These are phyloP conservation scores for Magnusiomyces clavatus DNA, from an alignment of 1,139 yeast species.

Conservation along the genomic window DNA sequence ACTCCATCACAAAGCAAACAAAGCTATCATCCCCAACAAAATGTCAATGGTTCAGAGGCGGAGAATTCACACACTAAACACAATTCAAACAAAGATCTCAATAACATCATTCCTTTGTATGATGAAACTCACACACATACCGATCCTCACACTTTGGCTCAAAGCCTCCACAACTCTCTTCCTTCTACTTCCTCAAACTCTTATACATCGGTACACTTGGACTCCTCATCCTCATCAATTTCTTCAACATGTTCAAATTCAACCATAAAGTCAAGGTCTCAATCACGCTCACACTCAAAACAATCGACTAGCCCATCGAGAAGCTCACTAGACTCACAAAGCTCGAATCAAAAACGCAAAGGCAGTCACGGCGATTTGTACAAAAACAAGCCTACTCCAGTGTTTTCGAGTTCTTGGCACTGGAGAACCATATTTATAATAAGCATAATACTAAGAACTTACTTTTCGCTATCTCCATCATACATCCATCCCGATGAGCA, in stretches of 20 bases:
- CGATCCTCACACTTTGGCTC: too few species aligned
- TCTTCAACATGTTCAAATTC: not conserved
- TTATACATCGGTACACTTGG: too few species aligned
- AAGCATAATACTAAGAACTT: slow-evolving; percentile 42
- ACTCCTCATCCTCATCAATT: not conserved
- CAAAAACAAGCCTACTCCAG: not conserved
- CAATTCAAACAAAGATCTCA: too few species aligned
- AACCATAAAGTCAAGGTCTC: not conserved
- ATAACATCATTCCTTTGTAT: too few species aligned
- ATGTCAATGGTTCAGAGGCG: too few species aligned
- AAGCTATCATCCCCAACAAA: too few species aligned
- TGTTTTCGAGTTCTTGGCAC: slow-evolving; percentile 17
- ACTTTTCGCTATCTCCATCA: slow-evolving; percentile 61
- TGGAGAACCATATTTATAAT: slow-evolving; percentile 28
- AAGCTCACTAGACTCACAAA: not conserved
- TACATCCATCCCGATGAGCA: slow-evolving; percentile 98
- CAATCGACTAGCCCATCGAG: not conserved
- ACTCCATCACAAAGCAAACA: too few species aligned
- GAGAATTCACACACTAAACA: too few species aligned
- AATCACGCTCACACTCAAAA: not conserved
- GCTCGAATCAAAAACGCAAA: not conserved
- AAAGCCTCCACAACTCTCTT: too few species aligned
- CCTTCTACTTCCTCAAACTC: too few species aligned
- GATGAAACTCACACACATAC: too few species aligned
- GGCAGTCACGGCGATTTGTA: not conserved